Conservation (phyloP, 306 rosid genomes). For the Sphenostylis stenocarpa region DNA sequence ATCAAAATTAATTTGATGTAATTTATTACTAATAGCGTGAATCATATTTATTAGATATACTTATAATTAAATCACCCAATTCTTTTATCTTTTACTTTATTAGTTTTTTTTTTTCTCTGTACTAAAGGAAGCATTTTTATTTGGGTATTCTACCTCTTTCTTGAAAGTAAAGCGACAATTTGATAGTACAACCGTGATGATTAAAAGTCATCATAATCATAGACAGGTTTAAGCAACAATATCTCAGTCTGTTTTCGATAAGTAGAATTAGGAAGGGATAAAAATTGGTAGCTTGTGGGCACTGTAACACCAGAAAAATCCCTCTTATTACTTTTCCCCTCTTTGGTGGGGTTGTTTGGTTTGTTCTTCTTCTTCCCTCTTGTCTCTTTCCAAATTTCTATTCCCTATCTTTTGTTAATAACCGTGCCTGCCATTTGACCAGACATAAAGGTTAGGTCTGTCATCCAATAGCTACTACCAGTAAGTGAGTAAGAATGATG, state of each 20-base stretch:
- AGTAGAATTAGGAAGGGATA: conserved; percentile 26
- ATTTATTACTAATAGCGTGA: too few species aligned
- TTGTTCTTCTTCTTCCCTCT: not conserved
- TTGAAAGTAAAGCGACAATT: conserved; percentile 43
- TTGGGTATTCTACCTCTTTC: conserved; percentile 29
- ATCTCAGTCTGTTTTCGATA: conserved; percentile 4
- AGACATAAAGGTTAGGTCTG: conserved; percentile 9
- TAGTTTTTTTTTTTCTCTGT: too few species aligned
- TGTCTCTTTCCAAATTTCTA: not conserved
- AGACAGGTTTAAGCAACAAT: conserved; percentile 46
- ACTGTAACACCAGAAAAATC: not conserved
- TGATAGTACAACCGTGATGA: conserved; percentile 29
- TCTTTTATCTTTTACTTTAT: too few species aligned
- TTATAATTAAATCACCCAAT: too few species aligned
- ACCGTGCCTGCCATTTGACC: conserved; percentile 31
- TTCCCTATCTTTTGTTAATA: not conserved
- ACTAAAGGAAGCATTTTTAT: not conserved
- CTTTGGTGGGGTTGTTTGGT: not conserved
- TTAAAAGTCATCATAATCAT: conserved; percentile 36
- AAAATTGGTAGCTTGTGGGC: conserved; percentile 24
- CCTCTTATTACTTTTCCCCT: not conserved
- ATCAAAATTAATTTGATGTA: not conserved
- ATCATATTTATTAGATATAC: too few species aligned
- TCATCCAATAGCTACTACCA: not conserved
- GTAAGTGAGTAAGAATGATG: not conserved